Evolutionary conservation across 2,329 filamentous ascomycete genomes (phyloP), one percentile per base, ranked within the genome.

Genomic region (Nothophoma quercina): DNA sequence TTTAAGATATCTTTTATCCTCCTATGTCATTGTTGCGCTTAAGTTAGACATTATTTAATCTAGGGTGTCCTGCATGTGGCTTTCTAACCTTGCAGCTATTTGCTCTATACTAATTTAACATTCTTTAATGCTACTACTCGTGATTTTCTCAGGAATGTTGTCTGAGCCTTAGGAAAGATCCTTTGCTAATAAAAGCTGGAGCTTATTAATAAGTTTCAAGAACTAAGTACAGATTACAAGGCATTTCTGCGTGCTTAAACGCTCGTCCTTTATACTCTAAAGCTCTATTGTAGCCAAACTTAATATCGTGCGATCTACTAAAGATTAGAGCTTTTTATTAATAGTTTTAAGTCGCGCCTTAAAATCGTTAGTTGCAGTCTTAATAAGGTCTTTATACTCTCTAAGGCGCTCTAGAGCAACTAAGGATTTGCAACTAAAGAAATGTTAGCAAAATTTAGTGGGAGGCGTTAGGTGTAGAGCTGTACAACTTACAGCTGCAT

Each of bases 401-500:
- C 43, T 15, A 30, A 62, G 51, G 2, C 26, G 21, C 19, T 56
- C 46, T 7, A 32, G 22, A 26, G 45, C 55, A 25, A 58, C 46
- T 10, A 44, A 48, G 26, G 59, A 51, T 41, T 42, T 62, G 51
- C 57, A 54, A 36, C 59, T 62, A 39, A 18, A 26, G 13, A 21
- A 18, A 7, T 15, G 15, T 23, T 32, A 35, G 43, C 28, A 13
- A 36, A 35, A 19, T 21, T 21, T 10, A 23, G 7, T 7, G 25
- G 12, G n/a, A 9, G 7, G 12, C 21, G 6, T 18, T 32, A 13
- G 10, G 29, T 41, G 19, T 16, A 34, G 29, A 34, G n/a, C 23
- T 23, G 6, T 29, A 55, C 38, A 32, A 70, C 74, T 71, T 69
- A 78, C 75, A 78, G 67, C 46, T 71, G 75, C 53, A 68, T 68